Percentiles rank a stretch among this genome's conserved stretches.
These are phyloP conservation scores for Alternaria brassicae DNA, from an alignment of 2,329 filamentous ascomycete genomes.

Conservation along the genomic window DNA sequence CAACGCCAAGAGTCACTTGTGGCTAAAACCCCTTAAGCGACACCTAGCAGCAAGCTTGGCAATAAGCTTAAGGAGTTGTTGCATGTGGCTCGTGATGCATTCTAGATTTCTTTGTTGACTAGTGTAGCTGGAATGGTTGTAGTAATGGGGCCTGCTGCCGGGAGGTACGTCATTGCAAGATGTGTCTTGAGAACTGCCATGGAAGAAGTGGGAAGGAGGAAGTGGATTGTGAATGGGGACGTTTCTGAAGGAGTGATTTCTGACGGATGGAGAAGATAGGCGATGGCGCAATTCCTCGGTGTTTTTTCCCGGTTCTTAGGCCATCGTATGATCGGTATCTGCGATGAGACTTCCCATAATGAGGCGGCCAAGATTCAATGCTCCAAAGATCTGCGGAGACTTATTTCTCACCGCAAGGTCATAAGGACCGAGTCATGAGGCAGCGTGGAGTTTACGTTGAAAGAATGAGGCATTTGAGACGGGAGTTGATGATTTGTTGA, in stretches of 20 bases:
- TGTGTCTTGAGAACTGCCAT: background rate
- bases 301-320: background rate
- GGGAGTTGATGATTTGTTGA: background rate
- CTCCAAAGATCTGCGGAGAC: background rate
- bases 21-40: background rate
- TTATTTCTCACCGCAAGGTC: background rate
- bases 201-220: background rate
- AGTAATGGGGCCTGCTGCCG: background rate
- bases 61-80: slow-evolving; percentile 4
- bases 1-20: background rate
- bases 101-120: background rate
- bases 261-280: background rate
- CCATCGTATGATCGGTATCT: background rate
- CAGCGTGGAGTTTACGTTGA: background rate
- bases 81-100: slow-evolving; percentile 1
- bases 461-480: background rate
- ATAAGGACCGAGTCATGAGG: background rate
- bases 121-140: background rate
- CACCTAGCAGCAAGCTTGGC: background rate
- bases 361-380: background rate
- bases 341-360: background rate
- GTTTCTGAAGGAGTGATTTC: background rate
- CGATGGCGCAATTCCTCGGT: background rate
- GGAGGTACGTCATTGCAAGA: background rate
- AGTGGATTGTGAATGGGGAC: background rate